Base-by-base conservation (phyloP, 1,284 basidiomycete species). In the Leccinum subrobustum region DNA sequence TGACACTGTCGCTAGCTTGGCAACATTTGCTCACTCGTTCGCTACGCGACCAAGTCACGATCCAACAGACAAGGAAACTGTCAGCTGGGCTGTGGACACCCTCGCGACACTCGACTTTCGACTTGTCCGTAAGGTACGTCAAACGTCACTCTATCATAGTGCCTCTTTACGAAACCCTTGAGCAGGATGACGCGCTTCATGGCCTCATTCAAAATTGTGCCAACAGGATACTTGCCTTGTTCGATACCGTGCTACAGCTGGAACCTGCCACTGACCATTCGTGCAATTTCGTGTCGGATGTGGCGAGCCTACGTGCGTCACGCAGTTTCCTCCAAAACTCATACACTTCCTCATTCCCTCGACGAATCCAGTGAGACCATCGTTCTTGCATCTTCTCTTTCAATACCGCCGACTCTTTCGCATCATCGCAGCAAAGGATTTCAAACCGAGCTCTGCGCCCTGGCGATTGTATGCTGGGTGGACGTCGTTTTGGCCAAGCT, bases 401-500 rank as follows among this genome's bases (percentile, higher is more conserved):
- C 70, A 76, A 31, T 80, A 82, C 61, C 74, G 87, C 59, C 75
- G 68, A 56, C 65, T 77, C 18, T 83, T 85, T 64, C 81, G 79
- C 56, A 58, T 60, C 37, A 75, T 83, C 54, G 82, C 81, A 35
- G 68, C 73, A 4, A 71, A 70, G 23, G 68, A 73, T 52, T 58
- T 69, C 14, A 56, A 60, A 12, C 61, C 60, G 20, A 63, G 58
- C 11, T 62, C 64, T 23, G 57, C 65, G 9, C 59, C 73, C 72
- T 76, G 2, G 70, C 77, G 6, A 63, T 82, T 27, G 72, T 85
- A 54, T 87, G 82, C 67, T 89, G 86, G 85, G 82, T 84, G 6
- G 88, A 91, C 61, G 71, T 79, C 51, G 60, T 89, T 20, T 70
- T 91, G n/a, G 79, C 80, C 4, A 83, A 79, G 64, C 68, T 90